These are phyloP conservation scores for Durusdinium trenchii DNA, from an alignment of 73 alveolate genomes.

Conservation along the genomic window DNA sequence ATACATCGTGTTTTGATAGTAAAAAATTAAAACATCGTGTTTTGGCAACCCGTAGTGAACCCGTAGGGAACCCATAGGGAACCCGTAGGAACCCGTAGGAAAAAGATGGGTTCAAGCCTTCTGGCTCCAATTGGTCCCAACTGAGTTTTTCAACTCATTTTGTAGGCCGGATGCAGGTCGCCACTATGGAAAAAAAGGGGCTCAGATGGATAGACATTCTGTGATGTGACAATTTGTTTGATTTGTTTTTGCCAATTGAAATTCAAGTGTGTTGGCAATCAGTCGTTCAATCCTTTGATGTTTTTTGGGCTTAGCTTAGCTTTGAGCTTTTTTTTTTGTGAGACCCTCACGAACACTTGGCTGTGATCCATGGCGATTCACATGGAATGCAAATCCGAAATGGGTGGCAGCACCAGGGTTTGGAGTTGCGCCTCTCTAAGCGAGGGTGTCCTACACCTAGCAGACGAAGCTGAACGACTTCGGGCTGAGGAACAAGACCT, in stretches of 20 bases:
- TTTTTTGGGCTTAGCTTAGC: not conserved
- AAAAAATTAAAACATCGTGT: not conserved
- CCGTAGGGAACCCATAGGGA: slow-evolving; percentile 38
- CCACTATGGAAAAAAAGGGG: not conserved
- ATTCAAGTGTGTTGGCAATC: too few species aligned
- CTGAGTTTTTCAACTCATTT: slow-evolving; percentile 2
- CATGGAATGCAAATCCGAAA: too few species aligned
- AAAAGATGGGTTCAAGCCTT: not conserved
- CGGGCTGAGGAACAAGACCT: not conserved
- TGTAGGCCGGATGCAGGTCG: not conserved
- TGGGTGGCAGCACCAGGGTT: not conserved
- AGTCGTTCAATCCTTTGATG: not conserved
- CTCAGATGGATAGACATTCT: not conserved
- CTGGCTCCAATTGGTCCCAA: not conserved
- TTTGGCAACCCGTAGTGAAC: slow-evolving; percentile 35
- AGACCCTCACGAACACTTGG: not conserved
- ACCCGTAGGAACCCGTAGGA: not conserved
- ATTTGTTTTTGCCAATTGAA: not conserved
- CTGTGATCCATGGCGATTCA: not conserved
- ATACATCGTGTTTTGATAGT: not conserved
- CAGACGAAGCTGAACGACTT: not conserved
- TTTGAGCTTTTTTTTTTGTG: not conserved
- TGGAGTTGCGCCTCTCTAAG: not conserved
- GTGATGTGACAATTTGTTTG: not conserved
- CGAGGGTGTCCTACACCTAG: not conserved